A percentile compares a stretch with the other conserved stretches of the same genome.
Evolutionary conservation across 176 grass and related monocot species (phyloP).

Genomic region (Eragrostis nindensis): DNA sequence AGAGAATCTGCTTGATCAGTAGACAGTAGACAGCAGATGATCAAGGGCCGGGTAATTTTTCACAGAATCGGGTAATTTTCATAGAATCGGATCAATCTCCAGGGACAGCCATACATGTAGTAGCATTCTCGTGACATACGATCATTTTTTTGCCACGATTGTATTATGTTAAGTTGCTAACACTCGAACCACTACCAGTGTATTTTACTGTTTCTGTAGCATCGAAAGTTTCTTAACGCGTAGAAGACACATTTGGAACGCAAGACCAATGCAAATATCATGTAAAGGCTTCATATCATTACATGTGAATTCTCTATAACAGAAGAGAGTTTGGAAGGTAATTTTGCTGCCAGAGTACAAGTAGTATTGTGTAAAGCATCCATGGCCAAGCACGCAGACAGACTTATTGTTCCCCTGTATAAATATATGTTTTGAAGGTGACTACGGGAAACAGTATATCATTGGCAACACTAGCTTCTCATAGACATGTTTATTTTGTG

Average conservation of each 20-base stretch:
- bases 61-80: not conserved
- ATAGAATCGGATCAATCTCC: no score
- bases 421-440: not conserved
- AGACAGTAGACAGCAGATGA: not conserved
- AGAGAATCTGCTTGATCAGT: no score
- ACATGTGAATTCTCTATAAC: not conserved
- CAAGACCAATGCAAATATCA: no score
- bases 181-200: no score
- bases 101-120: no score
- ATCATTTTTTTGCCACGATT: no score
- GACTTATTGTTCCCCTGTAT: constrained; percentile 19
- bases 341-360: constrained; percentile 17
- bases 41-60: no score
- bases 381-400: constrained; percentile 25
- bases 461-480: not conserved
- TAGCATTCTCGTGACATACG: no score
- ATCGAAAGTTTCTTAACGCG: not conserved
- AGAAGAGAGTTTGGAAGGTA: not conserved
- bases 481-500: constrained; percentile 38
- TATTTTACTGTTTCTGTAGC: not conserved
- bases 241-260: not conserved
- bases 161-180: no score
- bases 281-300: no score
- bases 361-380: constrained; percentile 15
- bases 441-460: constrained; percentile 4